Conservation (phyloP, 2,329 filamentous ascomycete genomes). For the Fonsecaea pedrosoi region DNA sequence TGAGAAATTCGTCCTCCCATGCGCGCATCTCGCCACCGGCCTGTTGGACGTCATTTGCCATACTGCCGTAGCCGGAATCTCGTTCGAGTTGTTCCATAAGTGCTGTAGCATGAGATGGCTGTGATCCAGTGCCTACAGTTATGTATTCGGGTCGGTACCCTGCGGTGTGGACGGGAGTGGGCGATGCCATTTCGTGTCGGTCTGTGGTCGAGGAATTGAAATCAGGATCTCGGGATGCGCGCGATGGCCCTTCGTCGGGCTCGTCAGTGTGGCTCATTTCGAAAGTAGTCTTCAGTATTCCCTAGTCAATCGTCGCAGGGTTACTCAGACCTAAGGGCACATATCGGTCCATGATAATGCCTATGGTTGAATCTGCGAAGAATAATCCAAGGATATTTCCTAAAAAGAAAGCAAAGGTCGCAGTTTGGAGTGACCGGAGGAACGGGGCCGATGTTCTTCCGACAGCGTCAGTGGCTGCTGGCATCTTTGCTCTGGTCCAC, state of each 20-base stretch:
- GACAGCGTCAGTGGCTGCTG: slow-evolving; percentile 6
- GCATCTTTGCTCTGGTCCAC: not conserved
- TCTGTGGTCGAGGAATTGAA: slow-evolving; percentile 7
- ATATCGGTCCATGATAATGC: slow-evolving; percentile 22
- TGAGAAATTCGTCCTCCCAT: slow-evolving; percentile 63
- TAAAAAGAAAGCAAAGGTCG: slow-evolving; percentile 4
- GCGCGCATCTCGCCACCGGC: slow-evolving; percentile 51
- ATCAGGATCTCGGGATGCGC: slow-evolving; percentile 15
- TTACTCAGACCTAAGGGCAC: slow-evolving; percentile 10
- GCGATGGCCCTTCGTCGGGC: slow-evolving; percentile 24
- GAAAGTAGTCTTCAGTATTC: not conserved
- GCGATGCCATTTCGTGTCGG: slow-evolving; percentile 28
- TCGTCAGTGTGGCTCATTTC: slow-evolving; percentile 33
- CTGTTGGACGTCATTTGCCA: slow-evolving; percentile 66
- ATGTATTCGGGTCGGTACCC: slow-evolving; percentile 70
- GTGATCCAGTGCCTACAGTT: slow-evolving; percentile 83
- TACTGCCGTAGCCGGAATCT: slow-evolving; percentile 92
- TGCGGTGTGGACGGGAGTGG: slow-evolving; percentile 24
- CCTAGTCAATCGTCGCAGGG: slow-evolving; percentile 10
- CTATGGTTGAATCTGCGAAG: not conserved
- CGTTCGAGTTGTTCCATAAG: slow-evolving; percentile 81
- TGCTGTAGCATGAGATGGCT: slow-evolving; percentile 79
- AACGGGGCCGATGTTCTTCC: slow-evolving; percentile 11
- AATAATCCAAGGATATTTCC: slow-evolving; percentile 4
- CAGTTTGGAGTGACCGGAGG: slow-evolving; percentile 4